Base-by-base conservation (phyloP, 306 rosid species). In the Prinsepia uniflora region DNA sequence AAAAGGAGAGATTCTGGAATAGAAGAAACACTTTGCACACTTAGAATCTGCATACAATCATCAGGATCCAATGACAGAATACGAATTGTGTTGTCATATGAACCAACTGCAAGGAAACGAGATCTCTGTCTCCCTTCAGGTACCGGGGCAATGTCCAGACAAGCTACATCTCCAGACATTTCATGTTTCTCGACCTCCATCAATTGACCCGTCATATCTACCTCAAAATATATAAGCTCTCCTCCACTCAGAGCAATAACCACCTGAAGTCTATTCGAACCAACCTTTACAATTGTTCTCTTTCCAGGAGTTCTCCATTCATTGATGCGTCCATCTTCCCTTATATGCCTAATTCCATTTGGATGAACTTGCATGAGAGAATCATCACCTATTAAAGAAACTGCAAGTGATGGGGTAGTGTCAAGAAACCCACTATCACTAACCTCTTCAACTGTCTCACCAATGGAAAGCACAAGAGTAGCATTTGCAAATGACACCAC, bases 341-440 rank as follows among this genome's bases (percentile, higher is more conserved):
- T 94, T n/a, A 94, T 94, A 77, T 91, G 99, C 84, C 97, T 86
- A 65, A 94, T 94, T 65, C 99, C 99, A 86, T 89, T 94, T 15
- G 99, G 99, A 79, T 94, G 99, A 82, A 94, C 99, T 84, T 94
- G 99, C 97, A 94, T 91, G 63, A 94, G 96, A 74, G 96, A 91
- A 86, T 94, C 99, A 56, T 91, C 96, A 19, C 99, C 99, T 83
- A 94, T 89, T 87, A 94, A 89, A 79, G 97, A 94, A 75, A 94
- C 97, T 4, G 99, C 86, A 61, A 94, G 97, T 44, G 97, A 89
- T 49, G 96, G 96, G 13, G 97, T 94, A 30, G 97, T 94, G 74
- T 91, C 97, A 63, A 94, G 96, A 81, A 94, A 94, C 68, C 99
- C 97, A 82, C 96, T 87, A 75, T 94, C 96, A 78, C 86, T 89